Conservation (phyloP, 2,329 filamentous ascomycete species). For the Monosporascus sp. region DNA sequence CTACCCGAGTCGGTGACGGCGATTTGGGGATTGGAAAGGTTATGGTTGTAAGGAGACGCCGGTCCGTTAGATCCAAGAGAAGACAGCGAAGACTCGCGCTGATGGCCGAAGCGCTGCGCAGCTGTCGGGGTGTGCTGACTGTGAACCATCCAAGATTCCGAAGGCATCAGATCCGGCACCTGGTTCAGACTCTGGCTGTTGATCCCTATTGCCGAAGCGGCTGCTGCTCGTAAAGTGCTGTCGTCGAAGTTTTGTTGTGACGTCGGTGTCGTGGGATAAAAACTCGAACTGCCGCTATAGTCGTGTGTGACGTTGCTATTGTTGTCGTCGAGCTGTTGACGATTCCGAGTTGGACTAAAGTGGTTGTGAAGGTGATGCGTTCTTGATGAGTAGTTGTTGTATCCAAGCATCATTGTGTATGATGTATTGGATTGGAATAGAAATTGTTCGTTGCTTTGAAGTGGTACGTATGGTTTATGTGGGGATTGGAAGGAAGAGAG, state of each 20-base stretch:
- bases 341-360: not conserved
- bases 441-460: not conserved
- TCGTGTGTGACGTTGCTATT: slow-evolving; percentile 8
- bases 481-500: too few species aligned
- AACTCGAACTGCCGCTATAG: not conserved
- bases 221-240: slow-evolving; percentile 4
- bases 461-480: not conserved
- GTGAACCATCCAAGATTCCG: slow-evolving; percentile 25
- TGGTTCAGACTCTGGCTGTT: slow-evolving; percentile 19
- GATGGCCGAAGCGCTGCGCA: slow-evolving; percentile 38
- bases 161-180: slow-evolving; percentile 27
- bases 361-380: slow-evolving; percentile 15
- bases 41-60: slow-evolving; percentile 52
- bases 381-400: slow-evolving; percentile 21
- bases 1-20: slow-evolving; percentile 44
- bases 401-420: slow-evolving; percentile 27
- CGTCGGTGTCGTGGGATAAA: slow-evolving; percentile 4
- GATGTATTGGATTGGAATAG: not conserved
- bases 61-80: slow-evolving; percentile 57
- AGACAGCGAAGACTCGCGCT: slow-evolving; percentile 57
- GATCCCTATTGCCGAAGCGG: not conserved
- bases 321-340: slow-evolving; percentile 14
- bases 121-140: slow-evolving; percentile 23
- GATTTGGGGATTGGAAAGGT: slow-evolving; percentile 53
- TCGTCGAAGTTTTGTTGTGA: slow-evolving; percentile 21